A percentile compares a stretch with the other conserved stretches of the same genome.
phyloP scores from a whole-genome alignment of 2,329 filamentous ascomycete species.

The Sporothrix euskadiensis region DNA sequence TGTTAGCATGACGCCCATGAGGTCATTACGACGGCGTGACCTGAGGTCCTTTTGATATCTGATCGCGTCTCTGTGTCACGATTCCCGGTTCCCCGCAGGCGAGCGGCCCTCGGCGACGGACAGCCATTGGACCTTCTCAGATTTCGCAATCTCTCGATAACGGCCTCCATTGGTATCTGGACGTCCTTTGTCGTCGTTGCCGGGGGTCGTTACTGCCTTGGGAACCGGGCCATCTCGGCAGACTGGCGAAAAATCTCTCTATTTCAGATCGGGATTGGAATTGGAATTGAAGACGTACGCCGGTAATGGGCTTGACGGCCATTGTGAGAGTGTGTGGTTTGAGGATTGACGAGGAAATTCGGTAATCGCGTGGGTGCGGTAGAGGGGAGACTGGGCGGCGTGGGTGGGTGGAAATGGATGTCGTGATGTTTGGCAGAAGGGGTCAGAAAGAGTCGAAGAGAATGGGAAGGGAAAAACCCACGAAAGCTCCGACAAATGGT shows the following conservation, averaged over 20 bases:
- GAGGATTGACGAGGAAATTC: neutral
- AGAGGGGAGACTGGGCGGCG: constrained; percentile 15
- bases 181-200: neutral
- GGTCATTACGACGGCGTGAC: neutral
- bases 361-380: constrained; percentile 10
- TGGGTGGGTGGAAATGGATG: neutral
- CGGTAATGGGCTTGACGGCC: constrained; percentile 60
- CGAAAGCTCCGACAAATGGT: constrained; percentile 32
- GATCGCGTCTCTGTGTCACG: neutral
- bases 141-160: neutral
- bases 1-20: constrained; percentile 21
- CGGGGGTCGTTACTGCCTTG: neutral
- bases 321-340: constrained; percentile 44
- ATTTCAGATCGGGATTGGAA: neutral
- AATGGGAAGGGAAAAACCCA: constrained; percentile 30
- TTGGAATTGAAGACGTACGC: constrained; percentile 49
- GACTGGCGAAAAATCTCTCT: neutral
- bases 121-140: neutral
- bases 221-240: constrained; percentile 1
- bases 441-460: constrained; percentile 17
- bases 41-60: neutral
- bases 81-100: constrained; percentile 2
- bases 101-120: neutral
- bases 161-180: neutral
- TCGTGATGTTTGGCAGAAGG: constrained; percentile 20